Percentiles rank a stretch among this genome's conserved stretches.
phyloP scores from a whole-genome alignment of 495 filamentous ascomycete genomes.

The Sabuloglossum arenarium region DNA sequence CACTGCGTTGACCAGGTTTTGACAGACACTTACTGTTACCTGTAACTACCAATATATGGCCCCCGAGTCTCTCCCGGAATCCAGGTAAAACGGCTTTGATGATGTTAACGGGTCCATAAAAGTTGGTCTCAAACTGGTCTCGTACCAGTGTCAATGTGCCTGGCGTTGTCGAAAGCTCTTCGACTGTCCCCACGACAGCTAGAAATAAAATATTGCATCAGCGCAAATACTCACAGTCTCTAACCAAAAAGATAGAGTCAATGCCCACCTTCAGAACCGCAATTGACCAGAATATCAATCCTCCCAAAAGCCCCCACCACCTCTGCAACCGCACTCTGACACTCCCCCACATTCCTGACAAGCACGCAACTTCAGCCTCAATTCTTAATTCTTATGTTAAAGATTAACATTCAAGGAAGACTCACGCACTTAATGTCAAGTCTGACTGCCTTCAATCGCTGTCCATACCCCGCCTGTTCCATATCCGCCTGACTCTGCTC shows the following conservation, averaged over 20 bases:
- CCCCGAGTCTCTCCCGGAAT: slow-evolving; percentile 55
- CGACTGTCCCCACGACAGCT: slow-evolving; percentile 80
- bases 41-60: slow-evolving; percentile 78
- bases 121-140: slow-evolving; percentile 83
- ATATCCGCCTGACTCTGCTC: slow-evolving; percentile 22
- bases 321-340: slow-evolving; percentile 72
- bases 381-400: neutral
- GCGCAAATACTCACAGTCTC: slow-evolving; percentile 1
- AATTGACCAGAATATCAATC: slow-evolving; percentile 77
- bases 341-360: slow-evolving; percentile 19
- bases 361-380: neutral
- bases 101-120: slow-evolving; percentile 87
- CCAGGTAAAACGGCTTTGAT: slow-evolving; percentile 75
- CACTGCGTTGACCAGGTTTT: neutral
- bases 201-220: slow-evolving; percentile 7
- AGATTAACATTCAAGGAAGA: neutral
- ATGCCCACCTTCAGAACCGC: slow-evolving; percentile 54
- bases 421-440: slow-evolving; percentile 16
- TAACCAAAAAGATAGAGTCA: neutral
- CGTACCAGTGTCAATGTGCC: slow-evolving; percentile 58
- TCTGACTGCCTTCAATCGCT: slow-evolving; percentile 18
- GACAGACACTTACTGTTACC: slow-evolving; percentile 44
- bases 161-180: slow-evolving; percentile 60
- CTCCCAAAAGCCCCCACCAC: slow-evolving; percentile 64
- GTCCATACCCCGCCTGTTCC: slow-evolving; percentile 17